These are phyloP conservation scores for Fusarium nodosum DNA, from an alignment of 2,329 filamentous ascomycete species.

Conservation along the genomic window DNA sequence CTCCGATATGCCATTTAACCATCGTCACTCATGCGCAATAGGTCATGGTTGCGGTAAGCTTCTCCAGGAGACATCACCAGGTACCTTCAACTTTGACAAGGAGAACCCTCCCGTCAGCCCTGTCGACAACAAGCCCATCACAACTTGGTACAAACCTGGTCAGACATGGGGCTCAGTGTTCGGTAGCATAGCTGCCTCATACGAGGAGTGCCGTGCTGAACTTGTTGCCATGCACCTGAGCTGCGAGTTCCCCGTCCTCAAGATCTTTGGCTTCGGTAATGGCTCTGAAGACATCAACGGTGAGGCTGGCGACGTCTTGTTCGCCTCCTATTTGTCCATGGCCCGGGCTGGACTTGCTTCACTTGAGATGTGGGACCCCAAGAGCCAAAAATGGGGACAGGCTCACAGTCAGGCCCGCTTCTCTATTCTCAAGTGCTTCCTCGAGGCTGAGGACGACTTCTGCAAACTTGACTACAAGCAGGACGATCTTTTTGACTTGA, in stretches of 20 bases:
- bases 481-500: slow-evolving; percentile 83
- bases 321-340: slow-evolving; percentile 91
- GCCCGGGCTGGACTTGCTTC: slow-evolving; percentile 90
- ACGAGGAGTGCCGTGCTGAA: slow-evolving; percentile 95
- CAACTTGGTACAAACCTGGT: slow-evolving; percentile 92
- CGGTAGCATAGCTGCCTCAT: slow-evolving; percentile 85
- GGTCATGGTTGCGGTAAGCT: slow-evolving; percentile 95
- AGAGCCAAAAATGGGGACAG: slow-evolving; percentile 91
- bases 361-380: slow-evolving; percentile 95
- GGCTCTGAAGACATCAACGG: slow-evolving; percentile 78
- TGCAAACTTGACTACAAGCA: slow-evolving; percentile 81
- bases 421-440: slow-evolving; percentile 86
- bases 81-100: slow-evolving; percentile 89
- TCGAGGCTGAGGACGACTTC: slow-evolving; percentile 88
- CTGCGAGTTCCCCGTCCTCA: slow-evolving; percentile 88
- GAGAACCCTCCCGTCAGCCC: slow-evolving; percentile 86
- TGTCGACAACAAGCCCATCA: slow-evolving; percentile 78
- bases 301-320: slow-evolving; percentile 88
- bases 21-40: slow-evolving; percentile 37
- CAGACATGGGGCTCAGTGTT: slow-evolving; percentile 97
- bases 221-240: slow-evolving; percentile 92
- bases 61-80: slow-evolving; percentile 86
- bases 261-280: slow-evolving; percentile 92
- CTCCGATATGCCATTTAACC: background rate
- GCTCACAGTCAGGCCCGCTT: slow-evolving; percentile 92